A percentile compares a stretch with the other conserved stretches of the same genome.
Conservation (phyloP, 768 basidiomycete species). For the Auricularia auricula-judae region DNA sequence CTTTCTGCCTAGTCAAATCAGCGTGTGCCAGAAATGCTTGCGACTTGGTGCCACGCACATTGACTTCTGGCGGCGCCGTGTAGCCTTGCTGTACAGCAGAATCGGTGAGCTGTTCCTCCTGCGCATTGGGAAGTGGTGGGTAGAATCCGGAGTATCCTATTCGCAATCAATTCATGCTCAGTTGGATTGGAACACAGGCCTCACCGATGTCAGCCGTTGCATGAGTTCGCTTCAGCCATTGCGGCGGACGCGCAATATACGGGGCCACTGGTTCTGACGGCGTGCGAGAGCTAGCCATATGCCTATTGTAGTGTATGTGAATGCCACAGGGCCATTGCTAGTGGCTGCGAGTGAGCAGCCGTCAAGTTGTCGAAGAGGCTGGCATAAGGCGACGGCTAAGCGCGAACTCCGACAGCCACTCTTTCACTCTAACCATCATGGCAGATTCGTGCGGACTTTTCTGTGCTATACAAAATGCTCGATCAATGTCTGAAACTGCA, state of each 20-base stretch:
- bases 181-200: constrained; percentile 8
- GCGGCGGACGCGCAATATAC: constrained; percentile 33
- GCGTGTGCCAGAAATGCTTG: too few species aligned
- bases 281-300: neutral
- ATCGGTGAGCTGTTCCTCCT: constrained; percentile 62
- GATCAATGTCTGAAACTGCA: too few species aligned
- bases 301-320: too few species aligned
- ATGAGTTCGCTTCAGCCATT: constrained; percentile 64
- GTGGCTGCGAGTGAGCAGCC: too few species aligned
- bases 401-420: too few species aligned
- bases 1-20: constrained; percentile 40
- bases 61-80: constrained; percentile 38
- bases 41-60: constrained; percentile 30
- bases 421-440: too few species aligned
- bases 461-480: too few species aligned
- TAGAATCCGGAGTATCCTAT: constrained; percentile 67
- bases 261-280: neutral
- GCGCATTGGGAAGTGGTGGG: constrained; percentile 63
- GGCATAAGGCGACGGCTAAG: too few species aligned
- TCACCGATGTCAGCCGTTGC: constrained; percentile 57
- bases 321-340: too few species aligned
- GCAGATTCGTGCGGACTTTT: too few species aligned
- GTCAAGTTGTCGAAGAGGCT: too few species aligned
- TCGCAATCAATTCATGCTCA: neutral
- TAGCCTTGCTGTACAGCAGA: constrained; percentile 58